These are phyloP conservation scores for Penicillium bovifimosum DNA, from an alignment of 495 filamentous ascomycete species.

Conservation along the genomic window DNA sequence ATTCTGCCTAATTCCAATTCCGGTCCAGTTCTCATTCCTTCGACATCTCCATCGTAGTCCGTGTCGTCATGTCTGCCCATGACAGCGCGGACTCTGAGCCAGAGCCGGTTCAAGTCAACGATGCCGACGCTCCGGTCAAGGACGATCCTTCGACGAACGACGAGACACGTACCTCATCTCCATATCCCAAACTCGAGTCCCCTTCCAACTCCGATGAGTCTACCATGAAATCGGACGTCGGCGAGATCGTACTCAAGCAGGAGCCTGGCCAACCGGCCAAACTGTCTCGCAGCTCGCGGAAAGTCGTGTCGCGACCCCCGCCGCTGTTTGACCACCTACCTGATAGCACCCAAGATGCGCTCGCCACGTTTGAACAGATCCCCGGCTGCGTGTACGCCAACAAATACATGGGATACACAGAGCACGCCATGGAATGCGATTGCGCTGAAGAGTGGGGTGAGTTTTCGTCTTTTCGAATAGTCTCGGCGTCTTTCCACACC, in stretches of 20 bases:
- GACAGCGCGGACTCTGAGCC: conserved; percentile 38
- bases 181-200: conserved; percentile 8
- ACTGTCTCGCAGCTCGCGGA: conserved; percentile 71
- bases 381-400: conserved; percentile 79
- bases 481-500: neutral
- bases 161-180: conserved; percentile 8
- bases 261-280: conserved; percentile 67
- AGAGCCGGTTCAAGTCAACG: conserved; percentile 18
- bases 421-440: conserved; percentile 92
- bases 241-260: conserved; percentile 55
- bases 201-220: conserved; percentile 3
- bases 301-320: conserved; percentile 53
- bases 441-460: conserved; percentile 95
- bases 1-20: conserved; percentile 5
- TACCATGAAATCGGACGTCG: conserved; percentile 29
- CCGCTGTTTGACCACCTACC: conserved; percentile 63
- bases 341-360: conserved; percentile 71
- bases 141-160: conserved; percentile 13
- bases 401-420: conserved; percentile 83
- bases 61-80: conserved; percentile 45
- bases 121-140: conserved; percentile 5
- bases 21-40: neutral
- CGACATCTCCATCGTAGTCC: conserved; percentile 22
- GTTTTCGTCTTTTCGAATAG: conserved; percentile 32
- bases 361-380: conserved; percentile 72